Percentiles rank a stretch among this genome's conserved stretches.
Conservation (phyloP, 345 rosid genomes). For the Boechera retrofracta region DNA sequence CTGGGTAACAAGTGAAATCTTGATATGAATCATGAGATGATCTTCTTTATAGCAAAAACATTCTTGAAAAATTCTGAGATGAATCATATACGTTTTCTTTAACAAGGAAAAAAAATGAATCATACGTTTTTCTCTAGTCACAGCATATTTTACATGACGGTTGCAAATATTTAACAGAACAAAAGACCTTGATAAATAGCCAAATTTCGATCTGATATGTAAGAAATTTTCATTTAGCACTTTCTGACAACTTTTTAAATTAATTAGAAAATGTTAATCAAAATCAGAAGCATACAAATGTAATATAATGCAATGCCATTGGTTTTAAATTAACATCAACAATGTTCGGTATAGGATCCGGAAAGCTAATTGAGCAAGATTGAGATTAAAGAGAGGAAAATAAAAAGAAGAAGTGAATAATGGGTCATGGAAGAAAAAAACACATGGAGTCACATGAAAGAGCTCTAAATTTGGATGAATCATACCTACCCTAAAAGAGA, state of each 20-base stretch:
- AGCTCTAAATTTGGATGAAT: constrained; percentile 36
- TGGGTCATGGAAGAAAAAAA: constrained; percentile 28
- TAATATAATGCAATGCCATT: background rate
- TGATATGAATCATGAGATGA: constrained; percentile 2
- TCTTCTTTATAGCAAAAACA: too few species aligned
- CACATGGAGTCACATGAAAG: constrained; percentile 49
- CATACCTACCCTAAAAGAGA: constrained; percentile 44
- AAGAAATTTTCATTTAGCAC: background rate
- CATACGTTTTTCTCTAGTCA: background rate
- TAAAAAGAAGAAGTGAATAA: constrained; percentile 10
- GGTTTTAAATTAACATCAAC: background rate
- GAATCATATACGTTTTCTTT: too few species aligned
- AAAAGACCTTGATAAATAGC: background rate
- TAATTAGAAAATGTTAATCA: background rate
- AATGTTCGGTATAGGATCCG: background rate
- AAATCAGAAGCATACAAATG: background rate
- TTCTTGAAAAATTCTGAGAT: too few species aligned
- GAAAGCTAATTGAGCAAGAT: constrained; percentile 2
- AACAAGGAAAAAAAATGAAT: too few species aligned
- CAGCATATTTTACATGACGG: background rate
- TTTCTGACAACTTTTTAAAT: background rate
- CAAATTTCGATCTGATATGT: background rate
- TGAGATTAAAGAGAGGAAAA: background rate
- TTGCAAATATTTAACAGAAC: background rate
- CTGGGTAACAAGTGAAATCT: background rate